phyloP scores from a whole-genome alignment of 164 flowering plant genomes.

The Buxus sempervirens region DNA sequence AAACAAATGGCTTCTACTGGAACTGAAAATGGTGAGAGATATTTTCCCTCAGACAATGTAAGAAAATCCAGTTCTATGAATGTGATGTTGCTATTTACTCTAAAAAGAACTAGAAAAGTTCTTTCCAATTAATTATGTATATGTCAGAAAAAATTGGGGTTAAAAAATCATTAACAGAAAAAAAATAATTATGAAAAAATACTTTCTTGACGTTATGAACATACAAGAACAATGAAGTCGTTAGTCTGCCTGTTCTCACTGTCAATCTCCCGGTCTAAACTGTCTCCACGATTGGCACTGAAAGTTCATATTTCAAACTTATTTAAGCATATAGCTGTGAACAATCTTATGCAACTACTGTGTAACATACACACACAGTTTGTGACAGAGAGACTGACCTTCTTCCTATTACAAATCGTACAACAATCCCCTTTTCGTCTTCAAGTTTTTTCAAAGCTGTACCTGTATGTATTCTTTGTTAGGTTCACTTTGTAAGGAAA shows the following conservation, averaged over 20 bases:
- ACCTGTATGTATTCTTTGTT: conserved; percentile 40
- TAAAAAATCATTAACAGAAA: conserved; percentile 38
- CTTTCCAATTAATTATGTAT: not conserved
- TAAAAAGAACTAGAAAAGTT: too few relatives aligned
- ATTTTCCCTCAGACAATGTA: not conserved
- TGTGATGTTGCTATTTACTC: not conserved
- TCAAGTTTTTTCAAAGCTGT: conserved; percentile 62
- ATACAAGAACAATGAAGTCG: conserved; percentile 83
- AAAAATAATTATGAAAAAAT: conserved; percentile 39
- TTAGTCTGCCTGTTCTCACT: conserved; percentile 60
- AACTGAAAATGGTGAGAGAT: not conserved
- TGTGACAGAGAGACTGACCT: conserved; percentile 38
- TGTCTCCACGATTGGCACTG: conserved; percentile 82
- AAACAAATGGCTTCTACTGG: not conserved
- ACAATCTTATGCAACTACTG: not conserved
- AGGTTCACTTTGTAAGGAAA: not conserved
- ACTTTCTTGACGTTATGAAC: conserved; percentile 20
- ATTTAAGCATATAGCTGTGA: conserved; percentile 4
- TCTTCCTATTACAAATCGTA: conserved; percentile 90
- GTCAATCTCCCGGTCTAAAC: conserved; percentile 64
- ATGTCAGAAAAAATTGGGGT: too few relatives aligned
- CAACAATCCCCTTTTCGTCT: conserved; percentile 66
- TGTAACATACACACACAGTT: not conserved
- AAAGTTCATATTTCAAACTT: conserved; percentile 21
- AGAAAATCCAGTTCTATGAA: not conserved